These are phyloP conservation scores for Westerdykella aurantiaca DNA, from an alignment of 2,329 filamentous ascomycete genomes.

Conservation along the genomic window DNA sequence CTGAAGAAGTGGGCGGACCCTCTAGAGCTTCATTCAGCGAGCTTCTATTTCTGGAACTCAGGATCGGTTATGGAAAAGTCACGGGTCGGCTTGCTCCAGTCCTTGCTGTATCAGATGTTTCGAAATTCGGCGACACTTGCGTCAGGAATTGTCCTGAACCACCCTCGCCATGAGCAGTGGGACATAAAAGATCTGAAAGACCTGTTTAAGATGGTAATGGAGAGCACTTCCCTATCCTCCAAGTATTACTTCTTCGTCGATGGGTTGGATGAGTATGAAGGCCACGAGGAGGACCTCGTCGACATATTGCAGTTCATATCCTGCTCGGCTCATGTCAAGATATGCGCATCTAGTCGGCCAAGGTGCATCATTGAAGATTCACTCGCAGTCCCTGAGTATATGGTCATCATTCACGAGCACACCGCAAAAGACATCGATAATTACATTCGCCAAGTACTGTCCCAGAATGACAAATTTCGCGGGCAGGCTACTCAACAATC, in stretches of 20 bases:
- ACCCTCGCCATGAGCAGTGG: conserved; percentile 8
- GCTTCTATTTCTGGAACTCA: conserved; percentile 45
- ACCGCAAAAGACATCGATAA: conserved; percentile 10
- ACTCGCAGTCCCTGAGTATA: conserved; percentile 1
- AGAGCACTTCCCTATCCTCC: background rate
- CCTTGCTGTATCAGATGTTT: conserved; percentile 26
- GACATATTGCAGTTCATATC: conserved; percentile 14
- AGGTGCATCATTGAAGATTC: conserved; percentile 6
- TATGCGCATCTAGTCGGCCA: conserved; percentile 26
- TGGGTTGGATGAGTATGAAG: conserved; percentile 27
- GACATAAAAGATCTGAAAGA: conserved; percentile 4
- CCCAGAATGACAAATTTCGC: conserved; percentile 2
- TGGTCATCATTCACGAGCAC: conserved; percentile 7
- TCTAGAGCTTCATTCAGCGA: conserved; percentile 28
- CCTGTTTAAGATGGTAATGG: conserved; percentile 1
- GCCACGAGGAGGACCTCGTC: conserved; percentile 16
- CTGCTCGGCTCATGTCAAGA: conserved; percentile 26
- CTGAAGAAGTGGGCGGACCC: conserved; percentile 26
- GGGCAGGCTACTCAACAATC: background rate
- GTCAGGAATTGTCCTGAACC: background rate
- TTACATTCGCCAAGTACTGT: conserved; percentile 4
- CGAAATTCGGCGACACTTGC: conserved; percentile 11
- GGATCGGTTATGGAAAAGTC: conserved; percentile 27
- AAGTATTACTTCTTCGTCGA: conserved; percentile 32
- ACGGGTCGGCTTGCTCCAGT: conserved; percentile 16